A percentile compares a stretch with the other conserved stretches of the same genome.
phyloP scores from a whole-genome alignment of 177 flowering plant species.

The Vitis hybrid region DNA sequence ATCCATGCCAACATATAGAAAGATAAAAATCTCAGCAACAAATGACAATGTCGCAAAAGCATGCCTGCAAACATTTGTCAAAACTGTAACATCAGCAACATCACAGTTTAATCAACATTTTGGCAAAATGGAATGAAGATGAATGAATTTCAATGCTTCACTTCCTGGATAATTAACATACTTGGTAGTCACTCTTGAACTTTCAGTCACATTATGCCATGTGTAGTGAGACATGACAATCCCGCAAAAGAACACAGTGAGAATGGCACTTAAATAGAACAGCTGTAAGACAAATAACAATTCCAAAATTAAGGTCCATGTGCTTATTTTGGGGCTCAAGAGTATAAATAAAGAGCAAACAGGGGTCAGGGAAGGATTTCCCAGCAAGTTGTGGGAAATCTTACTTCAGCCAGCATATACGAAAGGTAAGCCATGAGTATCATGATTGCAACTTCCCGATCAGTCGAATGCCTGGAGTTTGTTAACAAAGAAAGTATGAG shows the following conservation, averaged over 20 bases:
- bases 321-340: not conserved
- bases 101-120: not conserved
- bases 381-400: constrained; percentile 14
- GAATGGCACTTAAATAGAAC: constrained; percentile 77
- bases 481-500: constrained; percentile 1
- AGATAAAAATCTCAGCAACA: constrained; percentile 85
- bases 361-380: not conserved
- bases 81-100: constrained; percentile 15
- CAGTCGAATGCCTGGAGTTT: constrained; percentile 84
- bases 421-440: constrained; percentile 98
- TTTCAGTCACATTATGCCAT: constrained; percentile 96
- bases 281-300: constrained; percentile 56
- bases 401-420: constrained; percentile 91
- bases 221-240: constrained; percentile 99
- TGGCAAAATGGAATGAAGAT: not conserved
- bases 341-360: not conserved
- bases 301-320: too few species aligned
- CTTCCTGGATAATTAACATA: constrained; percentile 32
- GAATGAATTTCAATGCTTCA: not conserved
- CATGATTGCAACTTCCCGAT: constrained; percentile 96
- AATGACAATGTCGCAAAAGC: constrained; percentile 92
- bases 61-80: constrained; percentile 55
- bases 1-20: constrained; percentile 99
- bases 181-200: constrained; percentile 95
- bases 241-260: constrained; percentile 97